A percentile compares a stretch with the other conserved stretches of the same genome.
phyloP scores from a whole-genome alignment of 441 rosid genomes.

The Flueggea neowawraea region DNA sequence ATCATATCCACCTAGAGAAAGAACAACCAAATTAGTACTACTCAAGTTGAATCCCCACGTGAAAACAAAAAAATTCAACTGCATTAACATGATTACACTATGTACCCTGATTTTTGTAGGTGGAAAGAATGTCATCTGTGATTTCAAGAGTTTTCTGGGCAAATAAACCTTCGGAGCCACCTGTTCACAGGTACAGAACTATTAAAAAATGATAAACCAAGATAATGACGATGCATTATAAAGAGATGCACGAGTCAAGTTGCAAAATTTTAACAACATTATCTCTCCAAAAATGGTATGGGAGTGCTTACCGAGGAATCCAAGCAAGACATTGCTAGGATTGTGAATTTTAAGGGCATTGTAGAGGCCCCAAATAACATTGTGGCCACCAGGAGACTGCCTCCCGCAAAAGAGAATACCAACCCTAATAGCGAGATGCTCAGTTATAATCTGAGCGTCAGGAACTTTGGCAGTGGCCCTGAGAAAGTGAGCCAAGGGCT shows the following conservation, averaged over 20 bases:
- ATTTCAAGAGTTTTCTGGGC: constrained; percentile 89
- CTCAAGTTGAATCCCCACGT: constrained; percentile 11
- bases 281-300: background rate
- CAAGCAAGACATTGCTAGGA: constrained; percentile 61
- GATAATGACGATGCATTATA: too few relatives aligned
- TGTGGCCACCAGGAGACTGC: constrained; percentile 99
- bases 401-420: constrained; percentile 95
- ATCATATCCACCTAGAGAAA: constrained; percentile 89
- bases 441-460: constrained; percentile 88
- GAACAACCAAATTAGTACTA: constrained; percentile 8
- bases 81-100: constrained; percentile 12
- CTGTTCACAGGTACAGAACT: constrained; percentile 31
- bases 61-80: constrained; percentile 13
- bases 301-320: constrained; percentile 64
- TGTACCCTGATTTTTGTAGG: constrained; percentile 96
- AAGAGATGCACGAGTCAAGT: too few relatives aligned
- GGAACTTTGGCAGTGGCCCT: constrained; percentile 77
- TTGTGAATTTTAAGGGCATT: constrained; percentile 83
- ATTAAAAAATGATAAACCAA: background rate
- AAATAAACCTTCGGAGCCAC: constrained; percentile 98
- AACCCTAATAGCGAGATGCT: constrained; percentile 88
- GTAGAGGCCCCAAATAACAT: constrained; percentile 93
- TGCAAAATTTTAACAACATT: background rate
- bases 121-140: constrained; percentile 68
- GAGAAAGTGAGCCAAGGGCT: constrained; percentile 95